Evolutionary conservation across 1,284 basidiomycete genomes (phyloP), one percentile per base, ranked within the genome.

Genomic region (Abortiporus biennis): DNA sequence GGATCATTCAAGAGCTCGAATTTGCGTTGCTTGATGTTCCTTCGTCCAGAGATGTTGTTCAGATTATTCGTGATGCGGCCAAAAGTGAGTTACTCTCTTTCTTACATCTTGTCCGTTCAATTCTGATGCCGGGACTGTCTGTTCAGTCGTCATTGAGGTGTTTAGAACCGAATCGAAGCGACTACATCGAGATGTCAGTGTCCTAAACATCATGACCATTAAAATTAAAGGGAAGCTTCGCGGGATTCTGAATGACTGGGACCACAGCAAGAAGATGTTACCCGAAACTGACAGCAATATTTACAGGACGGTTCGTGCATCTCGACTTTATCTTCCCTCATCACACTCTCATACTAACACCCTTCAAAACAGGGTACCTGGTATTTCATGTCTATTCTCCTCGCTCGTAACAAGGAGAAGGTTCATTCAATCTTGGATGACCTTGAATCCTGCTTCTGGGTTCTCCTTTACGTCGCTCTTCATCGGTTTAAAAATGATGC

Each of bases 161-260:
- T 42, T 29, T 22, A 16, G 25, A 13, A 30, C n/a, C n/a, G n/a
- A 29, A 6, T 20, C 13, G 8, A 24, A 40, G 11, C 29, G 47
- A 2, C 25, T 49, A 13, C 51, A 53, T 43, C 45, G 47, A 13
- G 50, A 53, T 37, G 42, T 53, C 23, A 53, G 43, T 31, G 19
- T 30, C 6, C 43, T 43, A 4, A 51, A 53, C 34, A 40, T 49
- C 29, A 42, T 48, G 24, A 27, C 47, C 31, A 23, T 36, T 27
- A 25, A 31, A 13, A 30, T n/a, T n/a, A n/a, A 32, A 19, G 42
- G 43, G 2, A 13, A 6, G 4, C 31, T 4, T 13, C 20, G 29
- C 16, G 42, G 46, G 50, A 51, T n/a, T n/a, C n/a, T n/a, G n/a
- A n/a, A n/a, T n/a, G n/a, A n/a, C n/a, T n/a, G n/a, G n/a, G n/a